Percentiles rank a stretch among this genome's conserved stretches.
Evolutionary conservation across 257 asterid species (phyloP).

Genomic region (Ocimum tenuiflorum): DNA sequence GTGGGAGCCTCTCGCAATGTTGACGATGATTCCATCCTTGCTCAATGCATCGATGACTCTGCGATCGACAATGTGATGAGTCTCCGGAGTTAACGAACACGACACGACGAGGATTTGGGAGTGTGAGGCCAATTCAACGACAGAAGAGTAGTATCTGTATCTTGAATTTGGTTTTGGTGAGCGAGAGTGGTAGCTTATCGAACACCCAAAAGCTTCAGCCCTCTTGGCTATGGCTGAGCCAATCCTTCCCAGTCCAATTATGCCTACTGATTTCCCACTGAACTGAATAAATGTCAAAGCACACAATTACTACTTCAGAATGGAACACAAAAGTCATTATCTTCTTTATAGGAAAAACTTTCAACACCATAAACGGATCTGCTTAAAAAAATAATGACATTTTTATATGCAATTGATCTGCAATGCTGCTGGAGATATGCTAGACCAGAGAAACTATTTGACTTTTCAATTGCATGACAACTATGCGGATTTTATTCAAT

Average conservation of each 20-base stretch:
- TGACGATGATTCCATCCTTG: constrained; percentile 44
- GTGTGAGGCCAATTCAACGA: constrained; percentile 40
- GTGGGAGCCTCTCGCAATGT: constrained; percentile 61
- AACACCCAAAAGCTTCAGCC: constrained; percentile 68
- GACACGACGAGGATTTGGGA: constrained; percentile 55
- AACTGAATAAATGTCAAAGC: constrained; percentile 34
- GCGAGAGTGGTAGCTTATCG: constrained; percentile 50
- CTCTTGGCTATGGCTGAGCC: constrained; percentile 74
- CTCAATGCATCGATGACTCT: constrained; percentile 53
- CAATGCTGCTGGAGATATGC: not conserved
- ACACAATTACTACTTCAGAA: not conserved
- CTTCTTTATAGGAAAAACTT: not conserved
- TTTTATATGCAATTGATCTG: not conserved
- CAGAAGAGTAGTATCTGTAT: constrained; percentile 41
- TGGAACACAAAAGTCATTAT: not conserved
- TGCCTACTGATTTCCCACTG: constrained; percentile 65
- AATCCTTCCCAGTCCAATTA: constrained; percentile 67
- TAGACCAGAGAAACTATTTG: no score
- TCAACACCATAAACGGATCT: no score
- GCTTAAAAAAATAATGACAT: not conserved
- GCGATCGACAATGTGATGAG: constrained; percentile 49
- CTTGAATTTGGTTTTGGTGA: constrained; percentile 33
- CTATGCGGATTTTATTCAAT: no score
- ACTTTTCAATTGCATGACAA: no score
- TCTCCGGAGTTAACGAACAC: constrained; percentile 52